phyloP scores from a whole-genome alignment of 257 asterid genomes.

The Schizonepeta tenuifolia region DNA sequence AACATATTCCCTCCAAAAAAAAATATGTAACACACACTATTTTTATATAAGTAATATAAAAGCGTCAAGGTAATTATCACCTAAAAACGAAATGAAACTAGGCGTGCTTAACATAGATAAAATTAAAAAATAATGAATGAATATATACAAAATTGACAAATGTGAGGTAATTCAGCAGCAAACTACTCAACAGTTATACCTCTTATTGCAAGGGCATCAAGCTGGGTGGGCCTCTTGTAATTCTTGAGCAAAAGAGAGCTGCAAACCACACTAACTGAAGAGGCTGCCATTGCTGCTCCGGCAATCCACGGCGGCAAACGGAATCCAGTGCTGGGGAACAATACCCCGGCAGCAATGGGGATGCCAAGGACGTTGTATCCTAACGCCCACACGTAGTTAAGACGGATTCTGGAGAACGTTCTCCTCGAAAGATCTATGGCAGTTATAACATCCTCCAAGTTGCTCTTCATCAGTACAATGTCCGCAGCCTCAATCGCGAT shows the following conservation, averaged over 20 bases:
- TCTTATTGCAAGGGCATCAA: conserved; percentile 40
- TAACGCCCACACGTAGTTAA: conserved; percentile 77
- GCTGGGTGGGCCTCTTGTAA: conserved; percentile 45
- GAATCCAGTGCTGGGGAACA: conserved; percentile 60
- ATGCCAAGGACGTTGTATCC: conserved; percentile 74
- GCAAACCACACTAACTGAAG: conserved; percentile 63
- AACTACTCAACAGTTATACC: conserved; percentile 40
- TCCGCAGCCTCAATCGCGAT: conserved; percentile 88
- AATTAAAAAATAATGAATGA: neutral
- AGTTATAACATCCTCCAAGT: conserved; percentile 79
- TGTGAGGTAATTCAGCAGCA: neutral
- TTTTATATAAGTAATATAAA: too few species aligned
- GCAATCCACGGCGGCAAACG: conserved; percentile 64
- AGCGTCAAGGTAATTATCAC: neutral
- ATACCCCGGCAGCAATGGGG: conserved; percentile 77
- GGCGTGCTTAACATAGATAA: neutral
- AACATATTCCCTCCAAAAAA: too few species aligned
- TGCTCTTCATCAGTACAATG: conserved; percentile 83
- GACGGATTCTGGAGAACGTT: conserved; percentile 66
- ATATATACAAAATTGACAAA: conserved; percentile 21
- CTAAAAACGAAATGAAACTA: neutral
- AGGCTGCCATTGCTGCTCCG: conserved; percentile 68
- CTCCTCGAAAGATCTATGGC: conserved; percentile 75
- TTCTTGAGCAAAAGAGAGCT: conserved; percentile 57
- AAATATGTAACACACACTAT: too few species aligned